Base-by-base conservation (phyloP, 2,329 filamentous ascomycete species). In the Aaosphaeria pasadenensis region DNA sequence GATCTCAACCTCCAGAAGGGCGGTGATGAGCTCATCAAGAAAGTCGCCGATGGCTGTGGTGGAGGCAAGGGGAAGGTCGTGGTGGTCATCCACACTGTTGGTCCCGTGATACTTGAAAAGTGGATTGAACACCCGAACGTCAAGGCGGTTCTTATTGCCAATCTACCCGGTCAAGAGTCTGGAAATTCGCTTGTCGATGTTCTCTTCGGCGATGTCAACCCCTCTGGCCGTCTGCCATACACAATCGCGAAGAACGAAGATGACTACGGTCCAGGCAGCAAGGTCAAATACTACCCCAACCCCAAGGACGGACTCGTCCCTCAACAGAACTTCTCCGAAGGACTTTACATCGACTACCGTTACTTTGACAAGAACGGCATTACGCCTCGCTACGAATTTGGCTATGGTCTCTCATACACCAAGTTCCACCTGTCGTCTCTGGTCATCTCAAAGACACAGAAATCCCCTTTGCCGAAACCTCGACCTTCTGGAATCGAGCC, bases 51-150 rank as follows among this genome's bases (percentile, higher is more conserved):
- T 43, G 90, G 86, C 56, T 86, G 85, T 33, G 77, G 75, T 31
- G 60, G 67, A 35, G 85, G 83, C 30, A 71, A 76, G 11, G 84
- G 85, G 7, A 77, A 80, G 33, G 87, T 91, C 0, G 76, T 96
- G n/a, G 91, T 96, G 2, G 84, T 96, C 4, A 78, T 95, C 3
- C 91, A 96, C 64, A 82, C 89, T 0, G 89, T 96, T 24, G 92
- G 92, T 0, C 89, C 91, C 0, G 83, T 95, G 3, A 72, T 92
- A 2, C 68, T 96, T 48, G 90, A 96, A 57, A 75, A 81, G 13
- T 96, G 89, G 86, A 84, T 92, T 53, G 83, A 92, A 45, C 73
- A 89, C 0, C 84, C 88, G 1, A 83, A 82, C 24, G 83, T 96
- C 53, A 90, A 91, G 64, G 85, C 87, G 0, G 85, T 95, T 0